Evolutionary conservation across 2,329 filamentous ascomycete species (phyloP).

Genomic region (Teratosphaeria destructans): DNA sequence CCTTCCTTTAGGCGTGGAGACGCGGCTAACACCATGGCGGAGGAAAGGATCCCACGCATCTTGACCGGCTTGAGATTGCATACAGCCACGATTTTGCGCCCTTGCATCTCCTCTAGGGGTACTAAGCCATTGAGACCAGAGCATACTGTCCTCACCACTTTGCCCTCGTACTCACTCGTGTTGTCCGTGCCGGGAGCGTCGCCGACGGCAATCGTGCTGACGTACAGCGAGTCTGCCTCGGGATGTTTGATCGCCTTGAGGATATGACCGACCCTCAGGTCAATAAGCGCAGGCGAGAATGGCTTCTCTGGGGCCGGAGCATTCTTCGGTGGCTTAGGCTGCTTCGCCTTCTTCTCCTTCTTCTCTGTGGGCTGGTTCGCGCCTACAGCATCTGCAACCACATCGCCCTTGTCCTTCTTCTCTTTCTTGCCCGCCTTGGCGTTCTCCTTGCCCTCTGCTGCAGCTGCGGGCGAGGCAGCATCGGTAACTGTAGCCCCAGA

Average conservation of each 20-base stretch:
- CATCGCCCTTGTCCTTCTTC: constrained; percentile 38
- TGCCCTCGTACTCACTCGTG: constrained; percentile 82
- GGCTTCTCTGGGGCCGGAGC: constrained; percentile 57
- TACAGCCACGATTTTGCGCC: constrained; percentile 86
- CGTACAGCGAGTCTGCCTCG: constrained; percentile 90
- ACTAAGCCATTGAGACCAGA: constrained; percentile 90
- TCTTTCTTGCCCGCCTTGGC: constrained; percentile 26
- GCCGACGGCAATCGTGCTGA: constrained; percentile 90
- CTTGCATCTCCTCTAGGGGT: constrained; percentile 92
- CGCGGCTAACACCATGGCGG: constrained; percentile 89
- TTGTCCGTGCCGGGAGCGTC: constrained; percentile 78
- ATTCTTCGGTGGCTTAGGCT: constrained; percentile 58
- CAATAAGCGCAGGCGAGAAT: constrained; percentile 75
- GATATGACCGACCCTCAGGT: constrained; percentile 93
- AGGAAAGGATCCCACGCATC: constrained; percentile 80
- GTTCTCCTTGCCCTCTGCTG: constrained; percentile 26
- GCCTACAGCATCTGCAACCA: constrained; percentile 37
- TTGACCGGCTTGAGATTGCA: constrained; percentile 99
- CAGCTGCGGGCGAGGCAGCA: constrained; percentile 31
- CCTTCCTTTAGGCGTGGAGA: constrained; percentile 76
- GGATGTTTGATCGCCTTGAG: constrained; percentile 92
- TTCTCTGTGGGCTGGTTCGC: constrained; percentile 34
- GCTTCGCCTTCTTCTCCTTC: constrained; percentile 72
- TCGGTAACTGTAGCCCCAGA: constrained; percentile 35
- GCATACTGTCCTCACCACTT: constrained; percentile 89